These are phyloP conservation scores for Epichloe elymi DNA, from an alignment of 2,329 filamentous ascomycete genomes.

Conservation along the genomic window DNA sequence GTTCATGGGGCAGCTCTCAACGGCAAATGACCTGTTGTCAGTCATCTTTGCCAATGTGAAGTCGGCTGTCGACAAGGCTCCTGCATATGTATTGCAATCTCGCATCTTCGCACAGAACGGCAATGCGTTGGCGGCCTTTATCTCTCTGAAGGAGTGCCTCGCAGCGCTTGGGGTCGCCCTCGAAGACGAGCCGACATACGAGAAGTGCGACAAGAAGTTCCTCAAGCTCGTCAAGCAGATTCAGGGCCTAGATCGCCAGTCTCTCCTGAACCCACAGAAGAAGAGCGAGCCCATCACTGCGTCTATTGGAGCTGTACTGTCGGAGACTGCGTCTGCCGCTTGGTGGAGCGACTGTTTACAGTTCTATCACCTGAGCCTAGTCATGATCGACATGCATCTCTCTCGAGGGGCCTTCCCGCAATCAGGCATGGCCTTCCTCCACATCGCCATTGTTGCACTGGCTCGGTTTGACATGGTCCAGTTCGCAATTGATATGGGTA, in stretches of 20 bases:
- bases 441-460: slow-evolving; percentile 54
- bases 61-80: slow-evolving; percentile 65
- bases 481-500: slow-evolving; percentile 52
- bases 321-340: slow-evolving; percentile 55
- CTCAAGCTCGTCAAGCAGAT: slow-evolving; percentile 47
- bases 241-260: slow-evolving; percentile 38
- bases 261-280: slow-evolving; percentile 29
- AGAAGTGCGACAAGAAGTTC: slow-evolving; percentile 68
- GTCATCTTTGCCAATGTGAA: slow-evolving; percentile 58
- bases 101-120: slow-evolving; percentile 65
- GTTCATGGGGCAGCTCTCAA: slow-evolving; percentile 58
- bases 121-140: slow-evolving; percentile 55
- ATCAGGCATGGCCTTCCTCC: slow-evolving; percentile 53
- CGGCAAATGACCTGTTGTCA: slow-evolving; percentile 55
- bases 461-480: slow-evolving; percentile 58
- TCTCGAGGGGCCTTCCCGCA: slow-evolving; percentile 53
- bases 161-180: slow-evolving; percentile 54
- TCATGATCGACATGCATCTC: slow-evolving; percentile 55
- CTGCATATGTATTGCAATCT: slow-evolving; percentile 72
- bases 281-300: slow-evolving; percentile 40
- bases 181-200: slow-evolving; percentile 52
- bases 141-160: slow-evolving; percentile 58
- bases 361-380: slow-evolving; percentile 59
- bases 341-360: slow-evolving; percentile 61
- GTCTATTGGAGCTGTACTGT: slow-evolving; percentile 55